Evolutionary conservation across 2,329 filamentous ascomycete genomes (phyloP), one percentile per base, ranked within the genome.

Genomic region (Nannizziopsis arthrosporioides): DNA sequence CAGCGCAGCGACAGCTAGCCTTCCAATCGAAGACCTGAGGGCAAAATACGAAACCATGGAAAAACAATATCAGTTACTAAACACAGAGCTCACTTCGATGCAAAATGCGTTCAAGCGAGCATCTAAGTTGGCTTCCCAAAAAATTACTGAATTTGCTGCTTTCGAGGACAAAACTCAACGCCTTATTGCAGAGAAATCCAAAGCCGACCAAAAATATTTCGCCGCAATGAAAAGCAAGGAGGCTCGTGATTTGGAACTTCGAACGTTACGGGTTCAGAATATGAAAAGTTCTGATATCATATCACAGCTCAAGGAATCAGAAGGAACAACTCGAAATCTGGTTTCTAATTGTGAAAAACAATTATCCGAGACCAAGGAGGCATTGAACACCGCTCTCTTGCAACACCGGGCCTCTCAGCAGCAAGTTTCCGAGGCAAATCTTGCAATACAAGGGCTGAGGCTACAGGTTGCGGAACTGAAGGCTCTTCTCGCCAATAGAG

Each of bases 171-270:
- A 83, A 53, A 73, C 90, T 34, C 70, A 78, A 14, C 73, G 84
- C 18, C 70, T 93, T 15, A 79, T 78, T 36, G 85, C 87, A 0
- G 88, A 98, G 67, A 98, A 98, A 70, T 81, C 83, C 55, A 96
- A 95, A 66, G 90, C 90, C 1, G 92, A 98, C 60, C 90, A 96
- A 61, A 96, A 96, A 67, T 98, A 94, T 63, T 96, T 96, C 64
- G 86, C 85, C 1, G 87, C 89, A 7, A 88, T 94, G 74, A 95
- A 94, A 63, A 84, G 89, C 56, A 93, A 90, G 61, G 90, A 96
- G 60, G 82, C 84, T 39, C 77, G 87, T 44, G 83, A 88, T 50
- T 75, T 78, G 50, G 90, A 96, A 67, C 82, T 93, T 41, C 77
- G 85, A 56, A 77, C 82, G 2, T 70, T 95, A 50, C 81, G 87